Percentiles rank a stretch among this genome's conserved stretches.
Evolutionary conservation across 768 basidiomycete genomes (phyloP).

Genomic region (Thelephora aurantiotincta): DNA sequence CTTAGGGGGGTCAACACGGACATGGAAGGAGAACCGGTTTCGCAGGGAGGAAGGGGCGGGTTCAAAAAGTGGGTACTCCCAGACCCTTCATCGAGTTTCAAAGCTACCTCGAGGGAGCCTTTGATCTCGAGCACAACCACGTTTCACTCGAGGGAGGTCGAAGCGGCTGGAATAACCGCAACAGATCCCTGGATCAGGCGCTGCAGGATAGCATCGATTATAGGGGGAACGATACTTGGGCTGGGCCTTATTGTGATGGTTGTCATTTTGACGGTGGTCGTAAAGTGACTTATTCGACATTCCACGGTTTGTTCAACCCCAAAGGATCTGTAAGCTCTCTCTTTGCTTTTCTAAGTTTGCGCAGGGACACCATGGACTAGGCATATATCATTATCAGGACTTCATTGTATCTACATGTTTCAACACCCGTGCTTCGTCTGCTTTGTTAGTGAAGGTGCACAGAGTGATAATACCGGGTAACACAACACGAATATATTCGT

Average conservation of each 20-base stretch:
- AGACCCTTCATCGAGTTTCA: slow-evolving; percentile 1
- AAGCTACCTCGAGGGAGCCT: background rate
- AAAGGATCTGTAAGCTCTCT: no score
- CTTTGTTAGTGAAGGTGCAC: no score
- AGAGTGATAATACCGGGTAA: no score
- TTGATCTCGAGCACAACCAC: slow-evolving; percentile 6
- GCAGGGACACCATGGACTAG: no score
- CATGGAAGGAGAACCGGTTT: background rate
- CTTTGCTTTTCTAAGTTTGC: no score
- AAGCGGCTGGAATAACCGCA: slow-evolving; percentile 9
- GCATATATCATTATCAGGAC: no score
- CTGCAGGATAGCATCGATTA: slow-evolving; percentile 47
- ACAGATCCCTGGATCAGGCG: slow-evolving; percentile 25
- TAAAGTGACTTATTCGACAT: background rate
- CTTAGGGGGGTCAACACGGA: slow-evolving; percentile 30
- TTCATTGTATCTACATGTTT: no score
- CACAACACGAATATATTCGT: no score
- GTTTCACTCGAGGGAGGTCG: slow-evolving; percentile 7
- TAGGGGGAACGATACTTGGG: slow-evolving; percentile 35
- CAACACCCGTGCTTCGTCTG: no score
- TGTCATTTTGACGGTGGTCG: slow-evolving; percentile 19
- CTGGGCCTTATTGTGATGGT: slow-evolving; percentile 37
- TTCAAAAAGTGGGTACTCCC: background rate
- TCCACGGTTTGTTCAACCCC: background rate
- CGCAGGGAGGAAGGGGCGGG: background rate